Conservation (phyloP, 768 basidiomycete genomes). For the Tubosaeta sp. region DNA sequence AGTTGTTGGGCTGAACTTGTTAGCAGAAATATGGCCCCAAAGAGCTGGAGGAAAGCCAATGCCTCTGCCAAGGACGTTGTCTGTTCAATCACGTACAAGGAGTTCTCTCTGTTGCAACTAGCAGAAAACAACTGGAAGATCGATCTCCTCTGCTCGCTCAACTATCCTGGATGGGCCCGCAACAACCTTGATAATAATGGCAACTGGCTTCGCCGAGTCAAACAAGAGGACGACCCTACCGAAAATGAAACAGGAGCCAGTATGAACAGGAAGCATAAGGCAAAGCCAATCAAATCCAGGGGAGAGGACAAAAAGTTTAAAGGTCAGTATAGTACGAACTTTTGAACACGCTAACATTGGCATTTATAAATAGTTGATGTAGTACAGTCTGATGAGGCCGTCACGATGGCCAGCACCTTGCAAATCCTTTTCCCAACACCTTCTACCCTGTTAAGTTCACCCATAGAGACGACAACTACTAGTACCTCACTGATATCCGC, state of each 20-base stretch:
- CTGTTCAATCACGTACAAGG: background rate
- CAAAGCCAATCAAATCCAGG: background rate
- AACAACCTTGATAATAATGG: background rate
- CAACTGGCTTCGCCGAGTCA: background rate
- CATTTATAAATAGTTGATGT: background rate
- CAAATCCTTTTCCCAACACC: no score
- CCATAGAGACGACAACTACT: no score
- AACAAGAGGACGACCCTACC: background rate
- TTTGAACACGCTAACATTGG: background rate
- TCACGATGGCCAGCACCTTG: no score
- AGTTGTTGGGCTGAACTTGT: conserved; percentile 2
- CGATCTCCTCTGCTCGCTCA: background rate
- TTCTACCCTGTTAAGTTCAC: no score
- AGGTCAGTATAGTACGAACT: background rate
- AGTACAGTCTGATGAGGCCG: no score
- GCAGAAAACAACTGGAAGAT: background rate
- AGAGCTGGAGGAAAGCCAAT: conserved; percentile 5
- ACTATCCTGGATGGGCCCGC: background rate
- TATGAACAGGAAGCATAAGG: background rate
- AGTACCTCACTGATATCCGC: no score
- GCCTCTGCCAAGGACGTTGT: background rate
- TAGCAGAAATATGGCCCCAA: background rate
- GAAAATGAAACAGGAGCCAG: no score
- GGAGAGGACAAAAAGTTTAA: background rate
- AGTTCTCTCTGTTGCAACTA: background rate